Evolutionary conservation across 495 filamentous ascomycete genomes (phyloP).

Genomic region (Neurospora sp.): DNA sequence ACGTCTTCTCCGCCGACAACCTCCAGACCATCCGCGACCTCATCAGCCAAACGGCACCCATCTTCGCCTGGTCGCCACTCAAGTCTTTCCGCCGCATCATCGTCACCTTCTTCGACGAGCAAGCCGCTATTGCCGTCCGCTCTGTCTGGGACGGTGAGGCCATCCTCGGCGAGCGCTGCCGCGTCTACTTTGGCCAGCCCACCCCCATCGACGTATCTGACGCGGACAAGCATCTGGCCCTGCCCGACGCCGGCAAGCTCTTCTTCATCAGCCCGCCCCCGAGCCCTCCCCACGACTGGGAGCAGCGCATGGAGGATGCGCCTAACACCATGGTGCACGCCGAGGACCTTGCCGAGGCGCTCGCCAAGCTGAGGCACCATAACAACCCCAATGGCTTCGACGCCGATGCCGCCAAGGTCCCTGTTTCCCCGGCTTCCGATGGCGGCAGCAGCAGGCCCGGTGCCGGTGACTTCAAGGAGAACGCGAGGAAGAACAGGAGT

Average conservation of each 20-base stretch:
- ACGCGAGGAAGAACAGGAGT: conserved; percentile 18
- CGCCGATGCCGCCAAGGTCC: conserved; percentile 7
- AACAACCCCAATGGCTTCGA: conserved; percentile 14
- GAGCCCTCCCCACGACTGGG: conserved; percentile 86
- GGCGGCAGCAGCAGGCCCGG: conserved; percentile 2
- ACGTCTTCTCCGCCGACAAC: conserved; percentile 69
- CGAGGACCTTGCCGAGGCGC: conserved; percentile 72
- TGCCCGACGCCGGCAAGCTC: conserved; percentile 78
- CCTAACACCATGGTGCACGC: conserved; percentile 93
- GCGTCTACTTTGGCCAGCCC: conserved; percentile 81
- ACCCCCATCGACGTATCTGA: conserved; percentile 42
- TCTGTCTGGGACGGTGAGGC: conserved; percentile 58
- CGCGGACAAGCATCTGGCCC: conserved; percentile 60
- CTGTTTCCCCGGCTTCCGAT: conserved; percentile 23
- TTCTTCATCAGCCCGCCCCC: conserved; percentile 97
- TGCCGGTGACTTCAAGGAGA: background rate
- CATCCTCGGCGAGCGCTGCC: conserved; percentile 59
- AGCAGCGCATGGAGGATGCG: conserved; percentile 76
- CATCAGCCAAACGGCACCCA: conserved; percentile 55
- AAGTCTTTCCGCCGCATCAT: conserved; percentile 89
- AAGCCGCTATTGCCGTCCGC: conserved; percentile 64
- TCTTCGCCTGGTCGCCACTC: conserved; percentile 84
- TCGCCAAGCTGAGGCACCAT: conserved; percentile 53
- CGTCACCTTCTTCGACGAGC: conserved; percentile 68
- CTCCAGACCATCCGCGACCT: conserved; percentile 65